phyloP scores from a whole-genome alignment of 768 basidiomycete genomes.

The Hericium erinaceus region DNA sequence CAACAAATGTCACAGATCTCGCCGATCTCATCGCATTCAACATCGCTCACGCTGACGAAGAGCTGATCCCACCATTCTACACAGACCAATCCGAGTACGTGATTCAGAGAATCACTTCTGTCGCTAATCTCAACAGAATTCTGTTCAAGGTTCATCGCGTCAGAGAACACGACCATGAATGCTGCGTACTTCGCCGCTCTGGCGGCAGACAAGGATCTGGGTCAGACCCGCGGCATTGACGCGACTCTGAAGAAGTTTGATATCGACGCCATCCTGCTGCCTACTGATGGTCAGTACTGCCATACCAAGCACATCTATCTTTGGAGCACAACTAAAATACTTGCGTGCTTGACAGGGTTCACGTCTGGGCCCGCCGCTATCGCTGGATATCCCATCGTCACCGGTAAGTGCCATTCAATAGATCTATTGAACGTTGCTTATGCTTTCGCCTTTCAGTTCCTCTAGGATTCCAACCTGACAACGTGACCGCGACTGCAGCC shows the following conservation, averaged over 20 bases:
- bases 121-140: background rate
- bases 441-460: constrained; percentile 5
- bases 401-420: background rate
- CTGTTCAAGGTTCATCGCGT: constrained; percentile 19
- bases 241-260: constrained; percentile 20
- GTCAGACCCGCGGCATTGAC: constrained; percentile 25
- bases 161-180: constrained; percentile 19
- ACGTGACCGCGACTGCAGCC: constrained; percentile 7
- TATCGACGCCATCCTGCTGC: constrained; percentile 24
- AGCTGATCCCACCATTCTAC: constrained; percentile 29
- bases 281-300: constrained; percentile 22
- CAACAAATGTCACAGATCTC: constrained; percentile 44
- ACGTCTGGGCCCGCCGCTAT: constrained; percentile 11
- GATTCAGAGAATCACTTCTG: background rate
- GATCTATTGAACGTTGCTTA: background rate
- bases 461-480: constrained; percentile 16
- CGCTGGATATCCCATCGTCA: constrained; percentile 16
- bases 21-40: constrained; percentile 56
- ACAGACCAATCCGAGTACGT: constrained; percentile 26
- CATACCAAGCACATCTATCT: background rate
- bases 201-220: constrained; percentile 21
- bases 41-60: constrained; percentile 39
- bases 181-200: constrained; percentile 23
- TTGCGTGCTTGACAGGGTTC: constrained; percentile 1
- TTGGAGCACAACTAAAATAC: background rate